phyloP scores from a whole-genome alignment of 2,329 filamentous ascomycete species.

The Cryphonectria carpinicola region DNA sequence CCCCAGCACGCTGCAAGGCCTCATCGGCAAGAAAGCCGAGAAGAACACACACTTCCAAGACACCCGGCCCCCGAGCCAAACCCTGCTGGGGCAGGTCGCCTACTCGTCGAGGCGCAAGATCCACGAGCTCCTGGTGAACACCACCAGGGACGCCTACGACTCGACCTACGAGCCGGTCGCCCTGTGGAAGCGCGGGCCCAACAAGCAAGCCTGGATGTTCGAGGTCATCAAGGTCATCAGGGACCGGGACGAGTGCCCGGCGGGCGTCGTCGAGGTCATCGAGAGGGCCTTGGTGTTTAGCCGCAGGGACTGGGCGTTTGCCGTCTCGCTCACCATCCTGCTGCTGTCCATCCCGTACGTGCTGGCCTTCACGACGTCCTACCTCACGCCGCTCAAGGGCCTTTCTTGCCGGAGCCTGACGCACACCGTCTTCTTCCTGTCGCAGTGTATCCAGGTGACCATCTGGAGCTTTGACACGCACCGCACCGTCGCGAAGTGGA shows the following conservation, averaged over 20 bases:
- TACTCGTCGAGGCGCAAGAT: neutral
- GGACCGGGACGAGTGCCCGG: neutral
- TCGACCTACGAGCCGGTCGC: slow-evolving; percentile 10
- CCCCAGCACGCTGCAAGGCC: slow-evolving; percentile 35
- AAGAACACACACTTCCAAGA: neutral
- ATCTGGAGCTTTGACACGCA: slow-evolving; percentile 7
- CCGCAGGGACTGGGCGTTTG: slow-evolving; percentile 1
- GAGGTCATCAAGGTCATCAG: neutral
- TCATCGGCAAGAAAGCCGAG: neutral
- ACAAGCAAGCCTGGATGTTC: slow-evolving; percentile 10
- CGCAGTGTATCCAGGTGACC: neutral
- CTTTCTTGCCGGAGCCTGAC: slow-evolving; percentile 7
- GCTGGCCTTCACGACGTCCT: slow-evolving; percentile 9
- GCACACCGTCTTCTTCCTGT: slow-evolving; percentile 2
- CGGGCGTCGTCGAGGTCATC: neutral
- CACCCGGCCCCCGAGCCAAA: neutral
- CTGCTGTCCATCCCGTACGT: slow-evolving; percentile 6
- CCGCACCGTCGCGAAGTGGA: neutral
- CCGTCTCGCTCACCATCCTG: neutral
- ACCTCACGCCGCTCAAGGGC: slow-evolving; percentile 2
- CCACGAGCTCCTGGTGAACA: neutral
- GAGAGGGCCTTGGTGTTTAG: neutral
- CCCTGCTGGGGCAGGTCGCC: too few species aligned
- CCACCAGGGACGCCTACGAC: slow-evolving; percentile 3
- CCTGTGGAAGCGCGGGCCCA: slow-evolving; percentile 7